Conservation (phyloP, 129 eudicot species). For the Chrysanthemum lavandulifolium region DNA sequence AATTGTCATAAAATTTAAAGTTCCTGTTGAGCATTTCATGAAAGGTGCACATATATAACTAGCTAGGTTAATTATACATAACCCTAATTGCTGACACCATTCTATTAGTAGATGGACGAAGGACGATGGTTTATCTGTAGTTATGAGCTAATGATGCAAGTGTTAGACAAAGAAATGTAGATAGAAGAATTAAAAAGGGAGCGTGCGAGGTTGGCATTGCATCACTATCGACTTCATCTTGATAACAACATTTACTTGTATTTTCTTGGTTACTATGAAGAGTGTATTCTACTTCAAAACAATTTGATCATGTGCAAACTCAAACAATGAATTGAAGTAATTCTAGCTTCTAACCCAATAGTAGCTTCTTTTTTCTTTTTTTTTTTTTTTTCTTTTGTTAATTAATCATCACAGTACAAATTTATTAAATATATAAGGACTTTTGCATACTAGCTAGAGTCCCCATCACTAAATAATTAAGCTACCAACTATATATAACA, state of each 20-base stretch:
- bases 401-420: neutral
- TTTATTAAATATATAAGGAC: too few relatives aligned
- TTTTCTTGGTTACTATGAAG: constrained; percentile 37
- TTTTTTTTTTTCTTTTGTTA: neutral
- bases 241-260: constrained; percentile 43
- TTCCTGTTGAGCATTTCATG: neutral
- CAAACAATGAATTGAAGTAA: too few relatives aligned
- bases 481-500: too few relatives aligned
- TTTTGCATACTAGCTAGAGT: too few relatives aligned
- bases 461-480: too few relatives aligned
- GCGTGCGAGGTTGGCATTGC: constrained; percentile 37
- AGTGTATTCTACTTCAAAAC: constrained; percentile 40
- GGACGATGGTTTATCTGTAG: neutral
- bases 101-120: neutral
- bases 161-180: constrained; percentile 6
- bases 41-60: neutral
- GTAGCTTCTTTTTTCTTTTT: neutral
- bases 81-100: neutral
- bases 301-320: constrained; percentile 22
- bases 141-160: constrained; percentile 17
- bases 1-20: neutral
- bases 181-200: constrained; percentile 7
- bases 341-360: neutral
- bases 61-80: neutral
- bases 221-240: constrained; percentile 35